A percentile compares a stretch with the other conserved stretches of the same genome.
phyloP scores from a whole-genome alignment of 192 early-diverging fungal species.

The Phycomyces nitens region DNA sequence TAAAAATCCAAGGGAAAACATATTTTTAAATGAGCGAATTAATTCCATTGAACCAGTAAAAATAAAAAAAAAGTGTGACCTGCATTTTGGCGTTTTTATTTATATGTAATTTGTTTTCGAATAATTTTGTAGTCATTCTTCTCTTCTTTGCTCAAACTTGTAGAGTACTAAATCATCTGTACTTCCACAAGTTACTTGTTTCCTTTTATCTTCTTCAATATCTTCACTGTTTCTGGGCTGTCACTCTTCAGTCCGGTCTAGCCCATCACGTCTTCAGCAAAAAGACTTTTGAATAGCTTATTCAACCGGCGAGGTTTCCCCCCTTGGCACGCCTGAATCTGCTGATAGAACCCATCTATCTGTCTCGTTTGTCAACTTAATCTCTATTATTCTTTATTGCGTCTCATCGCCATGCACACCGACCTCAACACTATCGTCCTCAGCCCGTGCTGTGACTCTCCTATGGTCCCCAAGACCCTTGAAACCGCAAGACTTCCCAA shows the following conservation, averaged over 20 bases:
- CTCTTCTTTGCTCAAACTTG: too few relatives aligned
- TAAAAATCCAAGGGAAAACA: too few relatives aligned
- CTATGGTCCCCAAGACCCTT: background rate
- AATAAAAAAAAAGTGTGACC: too few relatives aligned
- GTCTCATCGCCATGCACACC: slow-evolving; percentile 18
- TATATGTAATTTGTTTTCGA: too few relatives aligned
- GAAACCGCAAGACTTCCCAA: slow-evolving; percentile 6
- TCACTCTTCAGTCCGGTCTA: slow-evolving; percentile 22
- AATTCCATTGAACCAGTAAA: too few relatives aligned
- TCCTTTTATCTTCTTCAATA: slow-evolving; percentile 2
- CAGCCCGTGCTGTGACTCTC: background rate
- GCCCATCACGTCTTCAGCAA: slow-evolving; percentile 36
- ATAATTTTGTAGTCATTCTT: too few relatives aligned
- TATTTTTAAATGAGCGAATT: too few relatives aligned
- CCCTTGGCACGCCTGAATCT: slow-evolving; percentile 27
- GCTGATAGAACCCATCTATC: slow-evolving; percentile 14
- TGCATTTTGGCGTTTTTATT: too few relatives aligned
- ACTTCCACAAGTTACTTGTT: too few relatives aligned
- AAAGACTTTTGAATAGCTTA: slow-evolving; percentile 32
- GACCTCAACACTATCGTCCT: slow-evolving; percentile 25
- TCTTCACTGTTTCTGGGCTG: slow-evolving; percentile 22
- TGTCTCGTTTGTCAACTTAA: slow-evolving; percentile 18
- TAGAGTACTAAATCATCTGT: too few relatives aligned
- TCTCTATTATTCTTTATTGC: too few relatives aligned
- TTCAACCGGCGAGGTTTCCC: slow-evolving; percentile 32